Evolutionary conservation across 208 protist genomes (phyloP), one percentile per base, ranked within the genome.

Genomic region (Vickermania ingenoplastis): DNA sequence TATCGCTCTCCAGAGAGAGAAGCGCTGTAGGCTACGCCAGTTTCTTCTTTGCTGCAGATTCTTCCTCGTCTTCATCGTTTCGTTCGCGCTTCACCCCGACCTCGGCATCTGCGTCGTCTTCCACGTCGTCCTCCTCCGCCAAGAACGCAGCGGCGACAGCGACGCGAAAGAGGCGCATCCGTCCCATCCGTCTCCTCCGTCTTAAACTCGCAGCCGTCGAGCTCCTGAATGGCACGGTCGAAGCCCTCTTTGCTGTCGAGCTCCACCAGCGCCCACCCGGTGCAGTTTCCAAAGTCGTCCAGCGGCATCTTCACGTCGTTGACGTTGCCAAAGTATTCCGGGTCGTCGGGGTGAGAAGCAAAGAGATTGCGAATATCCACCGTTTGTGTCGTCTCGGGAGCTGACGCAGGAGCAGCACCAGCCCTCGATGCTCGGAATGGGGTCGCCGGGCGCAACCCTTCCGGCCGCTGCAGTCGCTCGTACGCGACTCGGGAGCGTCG

Each of bases 241-340:
- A 80, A 91, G 31, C 71, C 77, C 36, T 75, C 77, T n/a, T 72
- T 64, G 0, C 59, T 58, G 22, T 79, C 67, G 53, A 94, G 21
- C 70, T 94, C 81, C 14, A 94, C 83, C 26, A 94, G 53, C 3
- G 78, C 87, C 55, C 87, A 87, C n/a, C 87, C 87, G 14, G 75
- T 65, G 63, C 87, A 91, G 57, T 65, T 53, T 61, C 81, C 86
- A 58, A 91, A 75, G 14, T 70, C 57, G 48, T 85, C 78, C 3
- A 94, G 71, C 14, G 77, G 81, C 21, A 91, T 66, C 23, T 72
- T 77, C 48, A 90, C 77, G n/a, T 91, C 77, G 0, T 71, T 67
- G 23, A 94, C 67, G n/a, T 53, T 55, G 41, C 79, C 75, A 55
- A 81, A 84, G 69, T 89, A 82, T 17, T 73, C 71, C 21, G 77